Base-by-base conservation (phyloP, 1,284 basidiomycete genomes). In the Ceratobasidium sp. region DNA sequence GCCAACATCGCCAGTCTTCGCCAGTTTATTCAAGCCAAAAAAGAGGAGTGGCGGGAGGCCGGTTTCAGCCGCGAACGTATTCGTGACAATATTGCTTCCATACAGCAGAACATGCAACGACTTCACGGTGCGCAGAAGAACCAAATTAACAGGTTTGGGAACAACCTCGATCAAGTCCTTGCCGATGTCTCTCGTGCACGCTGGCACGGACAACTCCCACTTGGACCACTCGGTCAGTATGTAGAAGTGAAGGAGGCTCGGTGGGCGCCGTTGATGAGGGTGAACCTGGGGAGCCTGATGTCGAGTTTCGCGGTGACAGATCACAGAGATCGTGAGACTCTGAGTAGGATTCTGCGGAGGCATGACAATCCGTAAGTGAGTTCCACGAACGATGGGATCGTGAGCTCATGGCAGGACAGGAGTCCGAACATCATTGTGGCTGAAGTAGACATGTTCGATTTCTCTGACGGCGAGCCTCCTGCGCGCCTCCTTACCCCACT, bases 151-250 rank as follows among this genome's bases (percentile, higher is more conserved):
- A 56, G 89, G 2, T 95, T 91, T 80, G 94, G 94, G 1, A 85
- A 82, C 28, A 88, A 93, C 79, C 91, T 94, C 2, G 33, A 33
- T 33, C 33, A 33, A 33, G 33, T 33, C 33, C 33, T 33, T 33
- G 33, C 33, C 5, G 86, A 84, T 55, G 94, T 98, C 69, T 82
- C 86, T n/a, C 82, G 81, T 10, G 86, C 86, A 80, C 84, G 81
- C 5, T 96, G 95, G 95, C 83, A 87, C 42, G 93, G 93, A 10
- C 88, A 92, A 51, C 85, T 83, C 20, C 97, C 97, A 0, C 85
- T 98, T 42, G 98, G 98, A 0, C 96, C 97, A 0, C 87, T 99
- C n/a, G 97, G 97, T 0, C 80, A 89, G 61, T 90, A 91, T 83
- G 92, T 99, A 81, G 93, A 93, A 82, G 90, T 97, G 67, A 90